phyloP scores from a whole-genome alignment of 768 basidiomycete genomes.

The Suillus subaureus region DNA sequence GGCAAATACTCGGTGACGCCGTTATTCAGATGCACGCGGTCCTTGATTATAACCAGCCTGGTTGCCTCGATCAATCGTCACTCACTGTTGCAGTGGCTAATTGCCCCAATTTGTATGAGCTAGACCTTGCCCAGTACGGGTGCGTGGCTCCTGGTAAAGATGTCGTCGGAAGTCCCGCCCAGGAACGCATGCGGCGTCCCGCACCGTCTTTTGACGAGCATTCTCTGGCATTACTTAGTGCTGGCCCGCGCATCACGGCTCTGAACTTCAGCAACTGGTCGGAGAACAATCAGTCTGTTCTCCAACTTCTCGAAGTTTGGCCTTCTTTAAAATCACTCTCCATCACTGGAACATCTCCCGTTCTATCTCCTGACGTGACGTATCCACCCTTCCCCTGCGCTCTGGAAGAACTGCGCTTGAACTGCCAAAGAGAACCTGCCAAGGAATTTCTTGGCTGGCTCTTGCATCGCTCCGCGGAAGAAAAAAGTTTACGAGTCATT shows the following conservation, averaged over 20 bases:
- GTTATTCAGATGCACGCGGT: slow-evolving; percentile 57
- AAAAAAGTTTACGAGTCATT: slow-evolving; percentile 48
- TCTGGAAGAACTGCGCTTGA: slow-evolving; percentile 58
- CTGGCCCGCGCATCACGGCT: slow-evolving; percentile 53
- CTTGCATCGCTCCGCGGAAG: slow-evolving; percentile 54
- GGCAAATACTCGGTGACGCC: slow-evolving; percentile 51
- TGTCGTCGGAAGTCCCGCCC: slow-evolving; percentile 48
- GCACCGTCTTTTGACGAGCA: slow-evolving; percentile 57
- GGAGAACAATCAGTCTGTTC: slow-evolving; percentile 54
- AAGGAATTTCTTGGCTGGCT: slow-evolving; percentile 72
- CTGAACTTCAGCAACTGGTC: slow-evolving; percentile 76
- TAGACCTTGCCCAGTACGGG: slow-evolving; percentile 64
- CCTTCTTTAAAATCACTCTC: slow-evolving; percentile 56
- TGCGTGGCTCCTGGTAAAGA: slow-evolving; percentile 52
- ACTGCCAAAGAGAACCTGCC: slow-evolving; percentile 65
- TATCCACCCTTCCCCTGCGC: slow-evolving; percentile 47
- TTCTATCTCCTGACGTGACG: slow-evolving; percentile 42
- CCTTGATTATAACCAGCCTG: slow-evolving; percentile 71
- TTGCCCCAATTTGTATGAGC: slow-evolving; percentile 60
- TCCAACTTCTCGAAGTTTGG: slow-evolving; percentile 67
- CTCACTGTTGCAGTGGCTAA: slow-evolving; percentile 59
- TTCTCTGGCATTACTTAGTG: slow-evolving; percentile 52
- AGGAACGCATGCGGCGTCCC: slow-evolving; percentile 48
- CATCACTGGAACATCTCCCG: slow-evolving; percentile 60
- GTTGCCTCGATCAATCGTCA: slow-evolving; percentile 51